Base-by-base conservation (phyloP, 805 yeast species). In the Kuraishia cidri region DNA sequence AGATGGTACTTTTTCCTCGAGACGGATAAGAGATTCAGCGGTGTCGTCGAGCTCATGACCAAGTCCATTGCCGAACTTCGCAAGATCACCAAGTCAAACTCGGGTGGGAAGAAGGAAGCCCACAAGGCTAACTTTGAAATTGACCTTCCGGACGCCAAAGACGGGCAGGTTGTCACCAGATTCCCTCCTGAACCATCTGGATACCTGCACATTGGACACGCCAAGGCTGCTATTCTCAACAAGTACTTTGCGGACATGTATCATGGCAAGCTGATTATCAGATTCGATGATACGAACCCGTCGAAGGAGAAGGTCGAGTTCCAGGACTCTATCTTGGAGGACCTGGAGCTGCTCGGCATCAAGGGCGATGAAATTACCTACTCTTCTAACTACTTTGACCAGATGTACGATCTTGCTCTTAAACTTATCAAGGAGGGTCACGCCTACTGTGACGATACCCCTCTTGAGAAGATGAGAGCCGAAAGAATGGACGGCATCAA, bases 111-210 rank as follows among this genome's bases (percentile, higher is more conserved):
- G 64, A 87, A 86, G 62, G 92, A 85, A 60, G 66, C 78, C 33
- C 94, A 86, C 69, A 85, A 86, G 65, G 97, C 98, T 41, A 88
- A 82, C 59, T 92, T 82, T 46, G 97, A 88, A 56, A 92, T 92
- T 50, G 92, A 85, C 50, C 74, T 92, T 44, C 83, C 82, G 38
- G 94, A 78, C 55, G 99, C 99, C 37, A 77, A 72, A 50, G 77
- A 81, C 37, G 99, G 99, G 43, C 67, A 88, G 61, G 99, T 92
- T 37, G 97, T 94, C 34, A 94, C 98, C 34, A 82, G 99, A 65
- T 92, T 92, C 77, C 98, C 95, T 33, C 99, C 99, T 43, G 99
- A 92, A 67, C 99, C 99, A 39, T 84, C 95, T 64, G 99, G 99
- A 64, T 92, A 88, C 62, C 72, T 92, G 62, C 99, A 92, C 63